These are phyloP conservation scores for Diaporthe ilicicola DNA, from an alignment of 2,329 filamentous ascomycete genomes.

Conservation along the genomic window DNA sequence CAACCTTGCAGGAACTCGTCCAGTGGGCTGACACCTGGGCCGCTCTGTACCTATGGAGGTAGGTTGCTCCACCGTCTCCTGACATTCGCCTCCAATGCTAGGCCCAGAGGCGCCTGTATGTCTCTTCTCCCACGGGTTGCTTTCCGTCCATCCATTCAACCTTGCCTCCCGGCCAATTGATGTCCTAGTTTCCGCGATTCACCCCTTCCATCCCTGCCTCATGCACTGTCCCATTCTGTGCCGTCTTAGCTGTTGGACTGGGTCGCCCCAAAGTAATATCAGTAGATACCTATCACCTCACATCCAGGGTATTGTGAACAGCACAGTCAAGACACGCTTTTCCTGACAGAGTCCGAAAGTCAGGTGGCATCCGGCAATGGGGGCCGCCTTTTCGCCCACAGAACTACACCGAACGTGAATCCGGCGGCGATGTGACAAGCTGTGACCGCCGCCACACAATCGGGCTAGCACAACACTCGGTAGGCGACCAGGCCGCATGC, in stretches of 20 bases:
- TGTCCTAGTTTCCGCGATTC: background rate
- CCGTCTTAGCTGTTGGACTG: background rate
- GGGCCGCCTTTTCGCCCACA: background rate
- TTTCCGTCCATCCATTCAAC: background rate
- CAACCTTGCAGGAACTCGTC: too few relatives aligned
- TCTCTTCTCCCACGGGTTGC: background rate
- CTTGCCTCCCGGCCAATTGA: fast-evolving
- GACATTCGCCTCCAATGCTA: background rate
- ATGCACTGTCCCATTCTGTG: background rate
- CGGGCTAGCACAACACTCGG: background rate
- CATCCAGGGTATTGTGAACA: background rate
- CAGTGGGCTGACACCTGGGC: background rate
- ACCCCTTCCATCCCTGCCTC: background rate
- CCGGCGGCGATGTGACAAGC: conserved; percentile 6
- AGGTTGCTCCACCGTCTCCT: conserved; percentile 16
- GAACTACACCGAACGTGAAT: background rate
- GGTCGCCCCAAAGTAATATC: background rate
- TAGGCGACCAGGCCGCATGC: background rate
- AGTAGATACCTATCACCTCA: background rate
- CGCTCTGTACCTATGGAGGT: too few relatives aligned
- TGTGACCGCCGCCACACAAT: background rate
- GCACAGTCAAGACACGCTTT: background rate
- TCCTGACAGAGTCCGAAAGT: background rate
- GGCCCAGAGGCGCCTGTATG: background rate
- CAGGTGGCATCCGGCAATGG: background rate